These are phyloP conservation scores for Ceratobasidium sp. DNA, from an alignment of 1,284 basidiomycete genomes.

Conservation along the genomic window DNA sequence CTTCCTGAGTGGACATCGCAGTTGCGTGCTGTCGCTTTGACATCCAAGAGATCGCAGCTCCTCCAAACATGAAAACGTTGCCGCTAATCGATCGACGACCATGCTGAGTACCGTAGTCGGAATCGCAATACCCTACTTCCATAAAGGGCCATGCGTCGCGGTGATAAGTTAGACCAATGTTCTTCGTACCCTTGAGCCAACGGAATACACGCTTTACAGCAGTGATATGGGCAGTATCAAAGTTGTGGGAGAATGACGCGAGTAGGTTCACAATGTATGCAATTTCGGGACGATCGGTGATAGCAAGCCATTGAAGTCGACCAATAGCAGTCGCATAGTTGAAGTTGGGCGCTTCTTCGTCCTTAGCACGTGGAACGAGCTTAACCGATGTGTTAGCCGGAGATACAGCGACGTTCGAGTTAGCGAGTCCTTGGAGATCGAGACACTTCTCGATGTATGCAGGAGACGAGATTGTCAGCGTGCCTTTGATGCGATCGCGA, in stretches of 20 bases:
- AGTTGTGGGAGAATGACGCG: conserved; percentile 54
- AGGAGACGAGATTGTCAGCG: neutral
- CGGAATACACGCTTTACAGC: conserved; percentile 54
- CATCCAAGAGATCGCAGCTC: conserved; percentile 55
- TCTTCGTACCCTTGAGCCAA: conserved; percentile 52
- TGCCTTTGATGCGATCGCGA: neutral
- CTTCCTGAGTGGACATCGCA: conserved; percentile 55
- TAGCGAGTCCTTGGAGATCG: neutral
- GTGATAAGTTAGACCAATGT: conserved; percentile 12
- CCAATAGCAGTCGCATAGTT: conserved; percentile 51
- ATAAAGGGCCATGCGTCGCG: neutral
- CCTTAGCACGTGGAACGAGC: neutral
- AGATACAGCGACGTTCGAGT: neutral
- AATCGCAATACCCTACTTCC: neutral
- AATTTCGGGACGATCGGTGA: conserved; percentile 58
- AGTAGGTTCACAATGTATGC: conserved; percentile 55
- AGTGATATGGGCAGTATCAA: conserved; percentile 52
- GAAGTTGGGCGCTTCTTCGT: neutral
- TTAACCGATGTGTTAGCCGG: neutral
- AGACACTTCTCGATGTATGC: conserved; percentile 6
- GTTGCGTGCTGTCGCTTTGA: conserved; percentile 55
- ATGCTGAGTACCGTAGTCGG: conserved; percentile 35
- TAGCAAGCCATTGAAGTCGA: conserved; percentile 56
- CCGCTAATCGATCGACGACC: conserved; percentile 56
- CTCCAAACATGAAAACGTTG: conserved; percentile 52